phyloP scores from a whole-genome alignment of 2,329 filamentous ascomycete genomes.

The Cladophialophora chaetospira region DNA sequence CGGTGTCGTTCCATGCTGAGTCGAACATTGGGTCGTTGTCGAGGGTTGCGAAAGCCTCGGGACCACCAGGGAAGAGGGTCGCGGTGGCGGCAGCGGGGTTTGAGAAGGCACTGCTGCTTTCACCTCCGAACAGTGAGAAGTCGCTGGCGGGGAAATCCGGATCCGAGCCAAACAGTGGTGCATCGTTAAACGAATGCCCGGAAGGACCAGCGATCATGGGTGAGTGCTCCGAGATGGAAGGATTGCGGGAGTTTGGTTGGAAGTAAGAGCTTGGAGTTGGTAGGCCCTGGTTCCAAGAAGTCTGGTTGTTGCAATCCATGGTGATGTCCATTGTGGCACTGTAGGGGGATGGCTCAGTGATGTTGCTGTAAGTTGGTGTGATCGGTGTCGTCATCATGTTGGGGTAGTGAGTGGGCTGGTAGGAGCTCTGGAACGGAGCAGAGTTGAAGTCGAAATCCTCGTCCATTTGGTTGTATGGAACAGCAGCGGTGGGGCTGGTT shows the following conservation, averaged over 20 bases:
- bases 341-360: constrained; percentile 32
- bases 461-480: constrained; percentile 12
- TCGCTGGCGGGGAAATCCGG: constrained; percentile 27
- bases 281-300: constrained; percentile 22
- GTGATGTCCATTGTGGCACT: constrained; percentile 23
- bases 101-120: constrained; percentile 29
- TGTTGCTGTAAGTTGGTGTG: constrained; percentile 33
- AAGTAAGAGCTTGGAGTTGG: constrained; percentile 32
- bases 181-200: constrained; percentile 22
- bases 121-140: constrained; percentile 31
- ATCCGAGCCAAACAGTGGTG: constrained; percentile 18
- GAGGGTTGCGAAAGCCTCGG: constrained; percentile 24
- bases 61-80: constrained; percentile 31
- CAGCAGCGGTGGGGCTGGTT: constrained; percentile 4
- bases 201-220: constrained; percentile 30
- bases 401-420: constrained; percentile 26
- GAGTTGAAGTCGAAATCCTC: constrained; percentile 29
- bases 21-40: constrained; percentile 30
- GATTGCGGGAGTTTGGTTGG: constrained; percentile 31
- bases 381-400: constrained; percentile 31
- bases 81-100: constrained; percentile 30
- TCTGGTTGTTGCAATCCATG: constrained; percentile 24
- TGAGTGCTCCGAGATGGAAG: constrained; percentile 31
- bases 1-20: constrained; percentile 20
- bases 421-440: constrained; percentile 12